These are phyloP conservation scores for Lenzites betulinus DNA, from an alignment of 768 basidiomycete genomes.

Conservation along the genomic window DNA sequence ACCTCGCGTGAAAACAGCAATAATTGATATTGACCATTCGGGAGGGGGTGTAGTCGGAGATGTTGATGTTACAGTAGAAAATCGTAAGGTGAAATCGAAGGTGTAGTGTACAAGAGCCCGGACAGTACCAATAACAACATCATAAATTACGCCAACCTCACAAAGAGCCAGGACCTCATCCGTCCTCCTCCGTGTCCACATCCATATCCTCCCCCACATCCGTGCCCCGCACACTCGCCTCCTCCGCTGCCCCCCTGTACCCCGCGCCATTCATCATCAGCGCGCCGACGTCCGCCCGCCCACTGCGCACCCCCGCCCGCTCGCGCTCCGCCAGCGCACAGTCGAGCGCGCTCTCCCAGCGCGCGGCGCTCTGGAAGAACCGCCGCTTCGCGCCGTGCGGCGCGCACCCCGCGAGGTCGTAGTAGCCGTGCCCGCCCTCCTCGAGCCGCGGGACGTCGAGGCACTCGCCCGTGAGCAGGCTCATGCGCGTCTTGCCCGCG, in stretches of 20 bases:
- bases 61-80: too few species aligned
- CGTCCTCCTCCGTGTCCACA: slow-evolving; percentile 16
- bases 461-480: slow-evolving; percentile 62
- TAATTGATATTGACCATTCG: too few species aligned
- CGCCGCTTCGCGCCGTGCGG: slow-evolving; percentile 37
- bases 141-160: slow-evolving; percentile 9
- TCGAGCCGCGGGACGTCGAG: slow-evolving; percentile 52
- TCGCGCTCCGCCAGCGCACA: slow-evolving; percentile 20
- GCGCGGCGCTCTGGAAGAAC: slow-evolving; percentile 70
- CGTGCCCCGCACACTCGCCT: neutral
- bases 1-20: too few species aligned
- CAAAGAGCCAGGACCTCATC: neutral
- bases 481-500: slow-evolving; percentile 60
- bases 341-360: slow-evolving; percentile 18
- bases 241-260: slow-evolving; percentile 20
- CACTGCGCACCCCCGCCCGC: slow-evolving; percentile 7
- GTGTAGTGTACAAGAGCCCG: neutral
- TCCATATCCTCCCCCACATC: slow-evolving; percentile 13
- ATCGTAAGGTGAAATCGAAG: too few species aligned
- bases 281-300: slow-evolving; percentile 10
- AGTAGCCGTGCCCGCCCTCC: slow-evolving; percentile 42
- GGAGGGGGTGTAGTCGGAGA: too few species aligned
- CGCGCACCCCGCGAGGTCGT: slow-evolving; percentile 24
- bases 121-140: slow-evolving; percentile 3
- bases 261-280: slow-evolving; percentile 22